A percentile compares a stretch with the other conserved stretches of the same genome.
Conservation (phyloP, 768 basidiomycete species). For the Pilatotrama ljubarskyi region DNA sequence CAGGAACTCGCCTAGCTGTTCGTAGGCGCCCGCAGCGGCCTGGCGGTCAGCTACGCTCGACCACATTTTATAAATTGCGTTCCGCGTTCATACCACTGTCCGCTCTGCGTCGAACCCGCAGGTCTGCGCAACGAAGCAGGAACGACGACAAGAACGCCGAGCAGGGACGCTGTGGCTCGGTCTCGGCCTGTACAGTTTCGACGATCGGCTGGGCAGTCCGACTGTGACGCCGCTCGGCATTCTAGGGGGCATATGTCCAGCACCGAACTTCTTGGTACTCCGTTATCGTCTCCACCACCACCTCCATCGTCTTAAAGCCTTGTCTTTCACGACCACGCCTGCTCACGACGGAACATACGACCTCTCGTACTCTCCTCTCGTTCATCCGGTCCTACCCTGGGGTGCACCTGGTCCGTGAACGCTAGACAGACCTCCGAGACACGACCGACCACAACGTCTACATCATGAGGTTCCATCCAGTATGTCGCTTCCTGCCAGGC, state of each 20-base stretch:
- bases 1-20: not conserved
- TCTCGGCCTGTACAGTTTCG: constrained; percentile 5
- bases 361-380: constrained; percentile 1
- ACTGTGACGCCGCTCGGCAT: constrained; percentile 20
- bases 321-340: constrained; percentile 10
- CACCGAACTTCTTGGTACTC: constrained; percentile 15
- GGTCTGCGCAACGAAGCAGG: not conserved
- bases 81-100: not conserved
- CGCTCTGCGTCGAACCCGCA: not conserved
- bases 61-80: constrained; percentile 2
- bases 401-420: constrained; percentile 6
- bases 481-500: constrained; percentile 29
- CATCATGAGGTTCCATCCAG: constrained; percentile 52
- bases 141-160: constrained; percentile 10
- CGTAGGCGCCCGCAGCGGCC: not conserved
- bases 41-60: constrained; percentile 1
- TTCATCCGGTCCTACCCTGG: not conserved
- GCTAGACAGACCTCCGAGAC: constrained; percentile 1
- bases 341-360: constrained; percentile 9
- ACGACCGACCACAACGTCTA: not conserved
- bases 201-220: constrained; percentile 21
- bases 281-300: constrained; percentile 23
- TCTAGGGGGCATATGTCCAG: constrained; percentile 12
- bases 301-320: constrained; percentile 4
- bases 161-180: constrained; percentile 3